phyloP scores from a whole-genome alignment of 305 asterid genomes.

The Plantago lanceolata region DNA sequence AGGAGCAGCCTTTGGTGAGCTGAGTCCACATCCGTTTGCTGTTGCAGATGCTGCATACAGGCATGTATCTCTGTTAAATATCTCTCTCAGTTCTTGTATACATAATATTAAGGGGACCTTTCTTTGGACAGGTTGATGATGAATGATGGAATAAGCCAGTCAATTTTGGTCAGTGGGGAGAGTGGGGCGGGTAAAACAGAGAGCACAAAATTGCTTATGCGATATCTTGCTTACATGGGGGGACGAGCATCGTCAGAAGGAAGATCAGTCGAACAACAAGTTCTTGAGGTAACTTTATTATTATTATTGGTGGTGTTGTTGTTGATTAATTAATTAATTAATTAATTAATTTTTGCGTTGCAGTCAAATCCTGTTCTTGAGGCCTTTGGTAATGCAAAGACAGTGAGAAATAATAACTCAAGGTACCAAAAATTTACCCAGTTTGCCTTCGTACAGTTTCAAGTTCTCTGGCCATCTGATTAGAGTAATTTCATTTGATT shows the following conservation, averaged over 20 bases:
- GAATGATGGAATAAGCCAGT: conserved; percentile 70
- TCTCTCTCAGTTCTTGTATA: conserved; percentile 7
- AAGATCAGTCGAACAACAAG: conserved; percentile 75
- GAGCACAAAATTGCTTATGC: conserved; percentile 80
- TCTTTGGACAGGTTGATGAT: conserved; percentile 60
- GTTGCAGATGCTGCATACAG: conserved; percentile 95
- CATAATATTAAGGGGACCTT: conserved; percentile 14
- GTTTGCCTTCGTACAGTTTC: background rate
- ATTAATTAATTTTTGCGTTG: too few relatives aligned
- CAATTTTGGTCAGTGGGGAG: conserved; percentile 86
- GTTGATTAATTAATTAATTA: too few relatives aligned
- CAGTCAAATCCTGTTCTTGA: conserved; percentile 82
- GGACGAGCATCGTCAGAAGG: conserved; percentile 69
- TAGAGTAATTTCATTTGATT: conserved; percentile 8
- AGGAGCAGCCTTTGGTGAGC: conserved; percentile 85
- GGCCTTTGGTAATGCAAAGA: conserved; percentile 72
- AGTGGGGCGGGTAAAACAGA: conserved; percentile 95
- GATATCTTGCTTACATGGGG: conserved; percentile 86
- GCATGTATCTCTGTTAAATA: conserved; percentile 35
- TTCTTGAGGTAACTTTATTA: conserved; percentile 72
- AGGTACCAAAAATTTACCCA: conserved; percentile 39
- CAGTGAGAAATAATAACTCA: conserved; percentile 65
- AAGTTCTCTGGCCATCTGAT: conserved; percentile 8
- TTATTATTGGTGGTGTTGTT: too few relatives aligned
- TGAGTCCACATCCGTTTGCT: conserved; percentile 90